Percentiles rank a stretch among this genome's conserved stretches.
phyloP scores from a whole-genome alignment of 2,329 filamentous ascomycete species.

The Ophiostoma ulmi region DNA sequence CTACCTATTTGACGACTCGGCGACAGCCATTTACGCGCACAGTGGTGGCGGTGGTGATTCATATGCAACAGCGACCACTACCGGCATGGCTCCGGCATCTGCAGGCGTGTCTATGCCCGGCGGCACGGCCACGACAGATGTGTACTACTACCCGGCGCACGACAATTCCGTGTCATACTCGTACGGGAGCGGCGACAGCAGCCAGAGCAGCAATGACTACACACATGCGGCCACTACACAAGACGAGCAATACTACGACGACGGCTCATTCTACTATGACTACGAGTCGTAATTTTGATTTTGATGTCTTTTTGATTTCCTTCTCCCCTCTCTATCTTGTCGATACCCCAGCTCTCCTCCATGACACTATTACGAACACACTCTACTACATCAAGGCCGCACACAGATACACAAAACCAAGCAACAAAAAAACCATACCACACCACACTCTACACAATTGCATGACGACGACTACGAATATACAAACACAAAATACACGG shows the following conservation, averaged over 20 bases:
- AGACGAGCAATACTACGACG: constrained; percentile 22
- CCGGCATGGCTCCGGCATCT: background rate
- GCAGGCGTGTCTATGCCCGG: background rate
- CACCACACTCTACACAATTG: background rate
- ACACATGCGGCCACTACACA: constrained; percentile 8
- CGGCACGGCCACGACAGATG: background rate
- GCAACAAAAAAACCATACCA: background rate
- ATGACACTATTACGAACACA: background rate
- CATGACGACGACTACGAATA: constrained; percentile 5
- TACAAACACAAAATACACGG: background rate
- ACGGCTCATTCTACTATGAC: constrained; percentile 26
- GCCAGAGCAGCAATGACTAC: constrained; percentile 25
- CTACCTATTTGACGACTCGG: constrained; percentile 19
- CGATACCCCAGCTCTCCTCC: constrained; percentile 9
- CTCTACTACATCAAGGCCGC: background rate
- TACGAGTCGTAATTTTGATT: constrained; percentile 17
- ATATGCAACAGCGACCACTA: background rate
- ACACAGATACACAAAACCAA: background rate
- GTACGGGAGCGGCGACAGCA: constrained; percentile 19
- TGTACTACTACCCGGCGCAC: constrained; percentile 19
- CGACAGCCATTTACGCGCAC: constrained; percentile 15
- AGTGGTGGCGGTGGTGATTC: background rate
- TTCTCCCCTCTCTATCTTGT: background rate
- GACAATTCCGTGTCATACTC: constrained; percentile 16
- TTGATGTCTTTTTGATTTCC: background rate